Evolutionary conservation across 805 yeast genomes (phyloP), one percentile per base, ranked within the genome.

Genomic region (Starmera caribaea): DNA sequence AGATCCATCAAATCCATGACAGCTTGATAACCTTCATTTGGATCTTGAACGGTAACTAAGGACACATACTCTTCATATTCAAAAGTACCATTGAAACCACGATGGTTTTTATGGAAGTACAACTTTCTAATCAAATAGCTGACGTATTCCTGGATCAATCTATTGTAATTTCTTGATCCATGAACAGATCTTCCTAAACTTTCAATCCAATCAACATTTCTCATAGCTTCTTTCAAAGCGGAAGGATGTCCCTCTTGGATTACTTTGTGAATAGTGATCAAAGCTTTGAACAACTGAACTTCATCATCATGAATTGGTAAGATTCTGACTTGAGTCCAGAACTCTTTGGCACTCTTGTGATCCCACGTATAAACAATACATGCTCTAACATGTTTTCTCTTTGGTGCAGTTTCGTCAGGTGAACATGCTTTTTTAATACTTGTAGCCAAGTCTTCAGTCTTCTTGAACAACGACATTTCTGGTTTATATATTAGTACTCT

Each of bases 281-380:
- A 66, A 13, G 94, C 80, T 57, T 90, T 90, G 66, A 88, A 89
- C 45, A 84, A 61, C 60, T 84, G 95, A 14, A 89, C 73, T 48
- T 87, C 95, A 52, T 85, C 90, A 41, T 74, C 71, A 46, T 81
- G 88, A 42, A 89, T 65, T 1, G 97, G 95, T 45, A 79, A 77
- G 39, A 81, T 61, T 59, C 84, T 86, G 45, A 90, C 66, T 2
- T 81, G 78, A 50, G 83, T 78, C 90, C 96, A 90, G 52, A 89
- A 84, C 9, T 84, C 85, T 42, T 76, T 71, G 4, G 94, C 78
- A 32, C 86, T 77, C 56, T 83, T 81, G 53, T 86, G 90, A 60
- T 92, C 98, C 96, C 97, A 90, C 1, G 97, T 87, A 61, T 81
- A 89, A 31, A 90, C 95, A 44, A 89, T 89, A 65, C 96, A 87